Percentiles rank a stretch among this genome's conserved stretches.
Evolutionary conservation across 2,329 filamentous ascomycete genomes (phyloP).

Genomic region (Beauveria sp.): DNA sequence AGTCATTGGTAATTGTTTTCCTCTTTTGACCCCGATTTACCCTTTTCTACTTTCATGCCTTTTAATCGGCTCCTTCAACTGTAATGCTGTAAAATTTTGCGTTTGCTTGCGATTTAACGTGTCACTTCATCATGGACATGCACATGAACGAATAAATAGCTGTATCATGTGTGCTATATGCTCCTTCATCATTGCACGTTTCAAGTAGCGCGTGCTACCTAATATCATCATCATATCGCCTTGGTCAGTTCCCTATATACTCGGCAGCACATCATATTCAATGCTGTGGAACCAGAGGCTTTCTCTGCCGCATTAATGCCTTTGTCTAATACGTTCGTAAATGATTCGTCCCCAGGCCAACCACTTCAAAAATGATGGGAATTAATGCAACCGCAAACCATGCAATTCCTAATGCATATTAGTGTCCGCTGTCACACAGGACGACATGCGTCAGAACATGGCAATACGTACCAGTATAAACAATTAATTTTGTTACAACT

Average conservation of each 20-base stretch:
- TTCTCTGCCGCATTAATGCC: not conserved
- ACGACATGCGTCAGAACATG: not conserved
- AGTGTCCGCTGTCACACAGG: not conserved
- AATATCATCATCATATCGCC: conserved; percentile 4
- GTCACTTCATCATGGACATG: conserved; percentile 13
- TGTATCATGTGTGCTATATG: too few species aligned
- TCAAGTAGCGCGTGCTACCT: not conserved
- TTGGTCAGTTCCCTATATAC: not conserved
- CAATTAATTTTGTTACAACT: conserved; percentile 91
- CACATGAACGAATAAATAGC: not conserved
- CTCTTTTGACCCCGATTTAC: too few species aligned
- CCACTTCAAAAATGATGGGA: conserved; percentile 61
- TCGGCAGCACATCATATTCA: not conserved
- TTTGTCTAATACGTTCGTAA: conserved; percentile 17
- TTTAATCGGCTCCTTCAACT: not conserved
- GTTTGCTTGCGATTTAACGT: not conserved
- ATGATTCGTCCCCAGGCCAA: conserved; percentile 42
- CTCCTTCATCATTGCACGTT: not conserved
- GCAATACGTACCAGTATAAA: conserved; percentile 68
- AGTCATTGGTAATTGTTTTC: not conserved
- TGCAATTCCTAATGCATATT: conserved; percentile 56
- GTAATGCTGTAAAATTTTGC: not conserved
- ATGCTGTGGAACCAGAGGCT: not conserved
- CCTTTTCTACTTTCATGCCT: not conserved
- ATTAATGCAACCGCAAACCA: conserved; percentile 73